A percentile compares a stretch with the other conserved stretches of the same genome.
These are phyloP conservation scores for Magnusiomyces paraingens DNA, from an alignment of 1,139 yeast genomes.

Conservation along the genomic window DNA sequence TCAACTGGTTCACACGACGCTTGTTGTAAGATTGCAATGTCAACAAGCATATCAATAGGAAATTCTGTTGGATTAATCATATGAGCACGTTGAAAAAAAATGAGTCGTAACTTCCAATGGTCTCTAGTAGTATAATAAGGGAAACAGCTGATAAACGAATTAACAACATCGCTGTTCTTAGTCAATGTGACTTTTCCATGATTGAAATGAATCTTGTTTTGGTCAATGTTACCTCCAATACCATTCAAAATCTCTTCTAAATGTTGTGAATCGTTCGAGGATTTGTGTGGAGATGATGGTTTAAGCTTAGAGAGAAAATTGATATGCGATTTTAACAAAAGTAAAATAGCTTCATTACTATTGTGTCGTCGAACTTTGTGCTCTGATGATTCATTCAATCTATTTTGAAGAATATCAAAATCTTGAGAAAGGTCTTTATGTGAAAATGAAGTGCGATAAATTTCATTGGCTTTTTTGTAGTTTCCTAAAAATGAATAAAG, in stretches of 20 bases:
- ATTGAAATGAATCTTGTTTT: no score
- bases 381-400: no score
- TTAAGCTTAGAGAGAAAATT: slow-evolving; percentile 19
- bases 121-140: slow-evolving; percentile 30
- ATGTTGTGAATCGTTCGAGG: no score
- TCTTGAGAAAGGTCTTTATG: background rate
- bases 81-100: slow-evolving; percentile 40
- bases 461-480: slow-evolving; percentile 9
- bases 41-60: slow-evolving; percentile 25
- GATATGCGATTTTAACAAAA: slow-evolving; percentile 25
- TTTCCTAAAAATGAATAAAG: slow-evolving; percentile 9
- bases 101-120: slow-evolving; percentile 36
- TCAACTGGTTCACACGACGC: slow-evolving; percentile 28
- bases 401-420: background rate
- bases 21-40: slow-evolving; percentile 28
- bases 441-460: background rate
- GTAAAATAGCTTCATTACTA: slow-evolving; percentile 1
- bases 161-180: slow-evolving; percentile 19
- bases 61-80: slow-evolving; percentile 34
- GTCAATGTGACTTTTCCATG: background rate
- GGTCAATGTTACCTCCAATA: no score
- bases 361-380: no score
- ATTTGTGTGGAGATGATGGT: background rate
- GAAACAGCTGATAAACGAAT: slow-evolving; percentile 27
- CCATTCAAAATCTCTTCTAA: no score